These are phyloP conservation scores for Tieghemostelium lacteum DNA, from an alignment of 78 protist species.

Conservation along the genomic window DNA sequence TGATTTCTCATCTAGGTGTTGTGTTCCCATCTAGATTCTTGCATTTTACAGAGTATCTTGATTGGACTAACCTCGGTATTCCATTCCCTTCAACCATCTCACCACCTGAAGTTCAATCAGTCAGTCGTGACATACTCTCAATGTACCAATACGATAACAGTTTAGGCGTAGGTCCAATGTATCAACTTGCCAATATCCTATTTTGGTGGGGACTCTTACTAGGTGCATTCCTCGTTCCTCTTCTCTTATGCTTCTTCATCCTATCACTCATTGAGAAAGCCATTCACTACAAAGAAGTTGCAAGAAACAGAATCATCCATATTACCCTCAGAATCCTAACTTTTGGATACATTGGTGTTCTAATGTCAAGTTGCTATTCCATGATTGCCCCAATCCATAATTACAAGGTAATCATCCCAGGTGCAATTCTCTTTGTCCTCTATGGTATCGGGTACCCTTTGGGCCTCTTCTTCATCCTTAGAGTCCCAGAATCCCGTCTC, in stretches of 20 bases:
- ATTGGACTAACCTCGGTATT: constrained; percentile 76
- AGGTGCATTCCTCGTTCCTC: constrained; percentile 60
- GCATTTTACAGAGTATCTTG: constrained; percentile 45
- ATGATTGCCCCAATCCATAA: constrained; percentile 20
- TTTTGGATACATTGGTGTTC: constrained; percentile 49
- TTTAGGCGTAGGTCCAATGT: constrained; percentile 26
- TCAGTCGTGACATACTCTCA: constrained; percentile 11
- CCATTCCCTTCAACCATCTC: constrained; percentile 65
- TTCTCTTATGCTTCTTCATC: neutral
- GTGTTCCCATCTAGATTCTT: constrained; percentile 78
- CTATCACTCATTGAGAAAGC: constrained; percentile 19
- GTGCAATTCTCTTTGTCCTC: constrained; percentile 52
- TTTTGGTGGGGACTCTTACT: constrained; percentile 54
- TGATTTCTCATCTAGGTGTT: constrained; percentile 64
- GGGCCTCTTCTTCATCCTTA: constrained; percentile 35
- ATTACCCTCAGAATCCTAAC: constrained; percentile 26
- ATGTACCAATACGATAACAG: constrained; percentile 57
- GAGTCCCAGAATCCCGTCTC: constrained; percentile 67
- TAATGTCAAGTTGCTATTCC: constrained; percentile 33
- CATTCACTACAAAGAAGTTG: constrained; percentile 68
- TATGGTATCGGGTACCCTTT: constrained; percentile 73
- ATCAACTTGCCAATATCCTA: constrained; percentile 63
- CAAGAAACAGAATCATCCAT: constrained; percentile 46
- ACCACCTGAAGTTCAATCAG: constrained; percentile 1
- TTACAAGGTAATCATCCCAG: constrained; percentile 57